Evolutionary conservation across 306 rosid species (phyloP).

Genomic region (Malus asiatica): DNA sequence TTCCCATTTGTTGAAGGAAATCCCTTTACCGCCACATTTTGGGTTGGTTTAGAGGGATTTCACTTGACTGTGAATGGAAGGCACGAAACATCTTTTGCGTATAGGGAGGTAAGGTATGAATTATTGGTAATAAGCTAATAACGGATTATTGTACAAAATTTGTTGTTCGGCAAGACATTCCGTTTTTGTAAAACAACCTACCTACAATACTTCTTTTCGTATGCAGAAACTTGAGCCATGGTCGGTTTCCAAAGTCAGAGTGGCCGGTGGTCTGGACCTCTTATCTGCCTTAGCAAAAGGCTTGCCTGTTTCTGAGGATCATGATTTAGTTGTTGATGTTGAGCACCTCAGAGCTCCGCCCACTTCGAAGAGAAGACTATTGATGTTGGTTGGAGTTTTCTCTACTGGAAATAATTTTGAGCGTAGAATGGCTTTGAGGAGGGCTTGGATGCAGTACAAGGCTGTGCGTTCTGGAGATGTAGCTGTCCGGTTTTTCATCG

Average conservation of each 20-base stretch:
- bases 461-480: slow-evolving; percentile 76
- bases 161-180: not conserved
- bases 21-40: slow-evolving; percentile 78
- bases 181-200: slow-evolving; percentile 15
- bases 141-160: not conserved
- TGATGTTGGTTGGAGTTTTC: slow-evolving; percentile 74
- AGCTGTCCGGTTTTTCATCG: slow-evolving; percentile 86
- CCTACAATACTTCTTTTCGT: slow-evolving; percentile 16
- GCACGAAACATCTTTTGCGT: slow-evolving; percentile 89
- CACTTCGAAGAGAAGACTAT: slow-evolving; percentile 47
- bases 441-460: slow-evolving; percentile 92
- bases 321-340: slow-evolving; percentile 48
- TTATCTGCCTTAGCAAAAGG: slow-evolving; percentile 87
- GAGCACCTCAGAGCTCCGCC: slow-evolving; percentile 72
- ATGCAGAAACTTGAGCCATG: slow-evolving; percentile 94
- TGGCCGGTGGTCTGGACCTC: slow-evolving; percentile 52
- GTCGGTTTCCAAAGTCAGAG: slow-evolving; percentile 59
- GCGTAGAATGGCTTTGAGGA: slow-evolving; percentile 88
- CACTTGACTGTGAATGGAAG: slow-evolving; percentile 92
- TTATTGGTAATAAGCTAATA: slow-evolving; percentile 12
- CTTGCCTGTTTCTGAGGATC: slow-evolving; percentile 83
- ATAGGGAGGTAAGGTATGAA: slow-evolving; percentile 84
- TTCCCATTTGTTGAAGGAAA: slow-evolving; percentile 80
- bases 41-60: slow-evolving; percentile 91
- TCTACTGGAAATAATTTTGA: slow-evolving; percentile 91